Evolutionary conservation across 2,329 filamentous ascomycete genomes (phyloP).

Genomic region (Bipolaris oryzae): DNA sequence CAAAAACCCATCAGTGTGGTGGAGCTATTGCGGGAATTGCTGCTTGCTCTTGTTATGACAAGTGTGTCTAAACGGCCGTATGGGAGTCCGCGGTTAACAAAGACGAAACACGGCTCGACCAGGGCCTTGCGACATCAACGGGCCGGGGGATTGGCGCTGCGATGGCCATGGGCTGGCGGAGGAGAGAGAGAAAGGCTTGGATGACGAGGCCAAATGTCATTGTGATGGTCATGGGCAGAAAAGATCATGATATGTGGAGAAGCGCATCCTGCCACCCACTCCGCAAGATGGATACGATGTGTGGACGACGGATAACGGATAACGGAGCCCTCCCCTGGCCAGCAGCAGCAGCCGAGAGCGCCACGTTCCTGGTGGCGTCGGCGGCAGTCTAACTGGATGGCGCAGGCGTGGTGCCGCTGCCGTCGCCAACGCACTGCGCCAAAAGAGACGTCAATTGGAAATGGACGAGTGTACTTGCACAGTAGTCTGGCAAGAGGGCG

Average conservation of each 20-base stretch:
- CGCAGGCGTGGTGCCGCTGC: constrained; percentile 8
- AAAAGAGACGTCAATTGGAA: not conserved
- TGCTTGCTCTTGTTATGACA: constrained; percentile 6
- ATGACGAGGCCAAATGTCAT: not conserved
- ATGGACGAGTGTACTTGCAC: too few species aligned
- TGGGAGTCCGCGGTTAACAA: constrained; percentile 19
- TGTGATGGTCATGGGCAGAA: not conserved
- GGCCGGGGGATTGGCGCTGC: too few species aligned
- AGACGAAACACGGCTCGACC: constrained; percentile 7
- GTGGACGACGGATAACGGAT: not conserved
- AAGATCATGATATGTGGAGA: constrained; percentile 1
- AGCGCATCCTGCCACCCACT: too few species aligned
- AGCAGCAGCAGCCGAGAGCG: not conserved
- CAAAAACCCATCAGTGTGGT: constrained; percentile 24
- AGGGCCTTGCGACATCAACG: not conserved
- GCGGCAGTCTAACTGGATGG: constrained; percentile 10
- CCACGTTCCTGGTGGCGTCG: constrained; percentile 7
- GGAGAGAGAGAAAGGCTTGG: too few species aligned
- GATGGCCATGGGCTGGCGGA: not conserved
- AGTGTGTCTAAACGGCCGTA: constrained; percentile 8
- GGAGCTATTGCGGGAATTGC: constrained; percentile 2
- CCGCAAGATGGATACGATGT: not conserved
- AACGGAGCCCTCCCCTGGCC: not conserved
- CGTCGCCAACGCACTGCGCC: constrained; percentile 1
- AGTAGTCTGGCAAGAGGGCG: too few species aligned